Base-by-base conservation (phyloP, 176 grass and related monocot genomes). In the Musa schizocarpa region DNA sequence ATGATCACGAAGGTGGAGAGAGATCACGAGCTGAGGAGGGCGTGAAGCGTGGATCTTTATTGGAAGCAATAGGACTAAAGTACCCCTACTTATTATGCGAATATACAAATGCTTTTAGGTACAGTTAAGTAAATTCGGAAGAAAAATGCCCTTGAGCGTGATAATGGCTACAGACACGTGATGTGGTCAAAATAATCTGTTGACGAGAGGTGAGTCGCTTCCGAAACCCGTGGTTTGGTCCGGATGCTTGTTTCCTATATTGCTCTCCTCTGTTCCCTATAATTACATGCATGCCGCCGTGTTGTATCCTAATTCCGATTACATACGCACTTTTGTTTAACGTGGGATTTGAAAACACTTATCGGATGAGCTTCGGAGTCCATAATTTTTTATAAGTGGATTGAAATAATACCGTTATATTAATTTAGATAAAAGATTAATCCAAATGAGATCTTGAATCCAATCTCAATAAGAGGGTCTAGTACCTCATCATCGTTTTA, bases 1-100 rank as follows among this genome's bases (percentile, higher is more conserved):
- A 11, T 43, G 72, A 74, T 74, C 53, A 74, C 71, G 72, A 77
- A 43, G 2, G 52, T 16, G 19, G 57, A 24, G 9, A 58, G 58
- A 16, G 55, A 62, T 63, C 58, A 76, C 54, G 72, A 48, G 59
- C 27, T 13, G 43, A 16, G 73, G 52, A 75, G 25, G 27, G 9
- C 16, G 54, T 52, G 63, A 51, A 14, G 43, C 16, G 12, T 52
- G 50, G 19, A 19, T 53, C 74, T 63, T 76, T 63, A 73, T 22
- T 80, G 20, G 48, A 80, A 13, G 1, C 9, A 20, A 7, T 9
- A 50, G 66, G 66, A 69, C 66, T 1, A 48, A 69, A 69, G 1
- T 69, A 7, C 66, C 66, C 66, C 34, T n/a, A 8, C 0, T 1
- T 5, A 6, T 50, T n/a, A 9, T 0, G 29, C 5, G 7, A 50